A percentile compares a stretch with the other conserved stretches of the same genome.
phyloP scores from a whole-genome alignment of 352 stramenopile genomes.

The Peronospora belbahrii region DNA sequence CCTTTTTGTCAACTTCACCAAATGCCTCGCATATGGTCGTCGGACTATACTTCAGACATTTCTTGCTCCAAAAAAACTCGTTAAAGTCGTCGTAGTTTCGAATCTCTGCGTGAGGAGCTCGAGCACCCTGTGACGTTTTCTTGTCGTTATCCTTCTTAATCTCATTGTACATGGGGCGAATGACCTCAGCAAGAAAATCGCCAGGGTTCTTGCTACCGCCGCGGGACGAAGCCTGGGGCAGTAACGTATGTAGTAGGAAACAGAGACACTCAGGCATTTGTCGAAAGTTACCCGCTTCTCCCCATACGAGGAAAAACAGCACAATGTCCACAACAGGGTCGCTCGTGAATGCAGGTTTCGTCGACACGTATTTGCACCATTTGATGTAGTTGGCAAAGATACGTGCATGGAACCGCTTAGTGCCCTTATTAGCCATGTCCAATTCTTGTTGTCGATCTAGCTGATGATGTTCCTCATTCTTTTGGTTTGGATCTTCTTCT shows the following conservation, averaged over 20 bases:
- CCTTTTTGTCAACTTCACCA: conserved; percentile 72
- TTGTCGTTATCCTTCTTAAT: conserved; percentile 86
- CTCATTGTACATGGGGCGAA: conserved; percentile 75
- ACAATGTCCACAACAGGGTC: conserved; percentile 72
- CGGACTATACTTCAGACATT: conserved; percentile 72
- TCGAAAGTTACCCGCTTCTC: conserved; percentile 80
- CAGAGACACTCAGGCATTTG: conserved; percentile 74
- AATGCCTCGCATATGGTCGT: conserved; percentile 65
- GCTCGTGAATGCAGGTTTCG: conserved; percentile 68
- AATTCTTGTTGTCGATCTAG: conserved; percentile 62
- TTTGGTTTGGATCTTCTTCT: conserved; percentile 32
- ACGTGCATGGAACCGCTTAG: conserved; percentile 65
- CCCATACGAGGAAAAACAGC: conserved; percentile 84
- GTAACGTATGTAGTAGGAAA: conserved; percentile 73
- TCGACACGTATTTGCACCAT: conserved; percentile 84
- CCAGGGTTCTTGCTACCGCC: conserved; percentile 52
- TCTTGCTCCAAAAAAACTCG: conserved; percentile 86
- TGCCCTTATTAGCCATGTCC: conserved; percentile 66
- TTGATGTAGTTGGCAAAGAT: conserved; percentile 85
- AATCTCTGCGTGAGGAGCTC: conserved; percentile 64
- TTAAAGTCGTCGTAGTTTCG: conserved; percentile 88
- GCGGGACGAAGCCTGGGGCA: conserved; percentile 56
- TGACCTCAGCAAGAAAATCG: conserved; percentile 62
- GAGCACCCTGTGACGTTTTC: conserved; percentile 73
- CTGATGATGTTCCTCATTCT: conserved; percentile 30